Evolutionary conservation across 768 basidiomycete species (phyloP), one percentile per base, ranked within the genome.

Genomic region (Amanita exitialis): DNA sequence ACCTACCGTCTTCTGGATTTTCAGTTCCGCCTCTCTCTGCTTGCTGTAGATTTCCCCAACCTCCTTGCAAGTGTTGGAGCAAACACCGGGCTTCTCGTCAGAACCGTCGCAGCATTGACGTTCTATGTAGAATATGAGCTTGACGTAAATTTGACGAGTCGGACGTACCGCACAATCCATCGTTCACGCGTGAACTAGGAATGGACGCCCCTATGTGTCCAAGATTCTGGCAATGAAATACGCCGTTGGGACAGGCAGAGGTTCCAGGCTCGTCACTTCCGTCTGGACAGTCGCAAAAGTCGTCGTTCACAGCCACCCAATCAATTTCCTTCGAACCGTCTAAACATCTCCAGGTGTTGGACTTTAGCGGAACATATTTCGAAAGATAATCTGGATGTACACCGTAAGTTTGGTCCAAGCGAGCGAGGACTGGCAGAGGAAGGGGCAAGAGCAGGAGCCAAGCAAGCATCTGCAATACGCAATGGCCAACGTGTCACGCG

Each of bases 251-350:
- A 62, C 92, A 96, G 27, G 93, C 92, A 51, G 86, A 79, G 20
- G 92, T 94, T 84, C 93, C 93, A 64, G 93, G 93, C 63, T 97
- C 93, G 57, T 97, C 93, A 56, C 87, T 92, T n/a, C 92, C 92
- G 61, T 96, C 93, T 27, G 74, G 73, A 62, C 93, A 97, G 68
- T 97, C 93, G 61, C 93, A 97, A 59, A 83, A 91, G 66, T 97
- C 92, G 61, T 97, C 90, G 64, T 97, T 96, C 21, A 96, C 82
- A 16, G 86, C 81, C 30, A 70, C 66, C 82, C 83, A 91, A 2
- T 83, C 69, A 56, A 97, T 90, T 54, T 79, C 74, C 60, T 82
- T 83, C 0, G 80, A 83, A 18, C 83, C 86, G 58, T 93, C 85
- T 53, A 95, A 67, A 67, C 92, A 96, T 55, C 69, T 75, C 87